These are phyloP conservation scores for Tremella fuciformis DNA, from an alignment of 768 basidiomycete species.

Conservation along the genomic window DNA sequence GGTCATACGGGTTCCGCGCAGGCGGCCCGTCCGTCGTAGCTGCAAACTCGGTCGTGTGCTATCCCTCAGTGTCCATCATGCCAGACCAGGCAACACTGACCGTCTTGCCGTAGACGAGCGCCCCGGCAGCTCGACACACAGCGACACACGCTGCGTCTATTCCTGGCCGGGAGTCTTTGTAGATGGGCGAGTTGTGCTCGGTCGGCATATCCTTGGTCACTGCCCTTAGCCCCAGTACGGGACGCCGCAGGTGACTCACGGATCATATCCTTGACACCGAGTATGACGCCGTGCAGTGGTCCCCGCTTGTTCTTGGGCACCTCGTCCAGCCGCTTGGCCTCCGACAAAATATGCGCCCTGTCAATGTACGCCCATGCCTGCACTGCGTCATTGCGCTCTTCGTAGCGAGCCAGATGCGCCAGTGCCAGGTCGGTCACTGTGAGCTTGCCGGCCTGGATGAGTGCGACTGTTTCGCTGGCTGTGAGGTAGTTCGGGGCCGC, in stretches of 20 bases:
- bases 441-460: constrained; percentile 17
- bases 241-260: constrained; percentile 14
- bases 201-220: constrained; percentile 46
- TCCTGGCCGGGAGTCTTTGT: constrained; percentile 28
- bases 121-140: constrained; percentile 40
- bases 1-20: constrained; percentile 42
- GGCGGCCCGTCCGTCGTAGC: constrained; percentile 29
- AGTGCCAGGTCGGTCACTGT: constrained; percentile 24
- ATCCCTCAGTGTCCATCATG: constrained; percentile 21
- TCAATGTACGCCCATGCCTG: constrained; percentile 36
- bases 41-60: constrained; percentile 48
- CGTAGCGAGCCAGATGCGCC: constrained; percentile 27
- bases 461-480: constrained; percentile 24
- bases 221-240: not conserved
- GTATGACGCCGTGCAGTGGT: constrained; percentile 26
- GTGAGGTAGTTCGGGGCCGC: constrained; percentile 28
- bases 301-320: constrained; percentile 31
- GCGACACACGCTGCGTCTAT: constrained; percentile 39
- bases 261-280: constrained; percentile 45
- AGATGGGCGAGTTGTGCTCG: constrained; percentile 41
- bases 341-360: constrained; percentile 18
- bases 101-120: constrained; percentile 40
- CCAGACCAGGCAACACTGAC: constrained; percentile 19
- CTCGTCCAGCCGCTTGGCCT: constrained; percentile 28
- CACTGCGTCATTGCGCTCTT: constrained; percentile 22